Percentiles rank a stretch among this genome's conserved stretches.
phyloP scores from a whole-genome alignment of 257 asterid genomes.

The Capsicum baccatum region DNA sequence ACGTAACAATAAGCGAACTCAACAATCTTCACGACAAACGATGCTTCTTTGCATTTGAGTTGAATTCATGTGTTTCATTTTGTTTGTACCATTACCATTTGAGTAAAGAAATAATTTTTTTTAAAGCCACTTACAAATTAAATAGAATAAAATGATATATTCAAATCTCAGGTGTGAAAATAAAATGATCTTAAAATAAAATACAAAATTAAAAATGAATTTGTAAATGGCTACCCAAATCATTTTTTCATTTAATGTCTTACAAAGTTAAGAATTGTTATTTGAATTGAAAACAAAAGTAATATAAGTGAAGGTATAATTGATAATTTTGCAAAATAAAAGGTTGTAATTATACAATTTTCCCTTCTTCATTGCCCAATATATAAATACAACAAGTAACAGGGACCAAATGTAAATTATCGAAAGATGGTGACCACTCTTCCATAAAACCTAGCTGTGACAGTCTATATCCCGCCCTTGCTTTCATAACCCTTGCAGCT shows the following conservation, averaged over 20 bases:
- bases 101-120: too few species aligned
- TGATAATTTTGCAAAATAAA: slow-evolving; percentile 7
- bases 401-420: neutral
- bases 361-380: neutral
- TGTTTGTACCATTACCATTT: too few species aligned
- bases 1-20: too few species aligned
- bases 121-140: too few species aligned
- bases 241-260: neutral
- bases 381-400: neutral
- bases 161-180: too few species aligned
- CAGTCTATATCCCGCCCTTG: neutral
- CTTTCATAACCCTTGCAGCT: neutral
- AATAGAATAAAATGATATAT: too few species aligned
- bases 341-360: neutral
- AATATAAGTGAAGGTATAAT: slow-evolving; percentile 1
- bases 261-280: neutral
- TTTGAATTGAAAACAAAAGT: neutral
- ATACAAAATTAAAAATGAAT: too few species aligned
- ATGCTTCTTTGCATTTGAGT: too few species aligned
- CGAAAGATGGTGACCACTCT: neutral
- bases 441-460: slow-evolving; percentile 17
- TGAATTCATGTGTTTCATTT: too few species aligned
- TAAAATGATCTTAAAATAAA: too few species aligned
- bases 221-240: too few species aligned
- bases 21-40: too few species aligned